Conservation (phyloP, 1,139 yeast species). For the Arxiozyma heterogenica region DNA sequence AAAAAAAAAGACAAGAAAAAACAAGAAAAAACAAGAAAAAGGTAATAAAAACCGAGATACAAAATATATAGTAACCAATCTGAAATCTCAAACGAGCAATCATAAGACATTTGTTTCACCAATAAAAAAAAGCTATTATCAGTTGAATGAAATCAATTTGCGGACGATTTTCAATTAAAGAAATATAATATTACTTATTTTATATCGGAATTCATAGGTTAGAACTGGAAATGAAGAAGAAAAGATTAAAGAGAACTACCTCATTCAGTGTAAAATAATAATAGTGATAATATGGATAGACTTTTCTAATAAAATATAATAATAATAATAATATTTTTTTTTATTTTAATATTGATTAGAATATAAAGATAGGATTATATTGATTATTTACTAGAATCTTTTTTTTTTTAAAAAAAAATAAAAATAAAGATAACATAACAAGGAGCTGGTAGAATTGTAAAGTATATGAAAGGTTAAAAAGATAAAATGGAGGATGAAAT, state of each 20-base stretch:
- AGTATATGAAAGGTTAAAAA: background rate
- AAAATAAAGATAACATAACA: background rate
- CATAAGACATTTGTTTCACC: too few relatives aligned
- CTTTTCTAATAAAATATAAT: background rate
- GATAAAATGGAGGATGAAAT: background rate
- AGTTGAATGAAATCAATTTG: background rate
- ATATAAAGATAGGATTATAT: conserved; percentile 2
- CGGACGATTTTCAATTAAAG: background rate
- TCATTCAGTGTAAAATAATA: background rate
- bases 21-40: too few relatives aligned
- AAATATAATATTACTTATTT: too few relatives aligned
- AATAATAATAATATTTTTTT: background rate
- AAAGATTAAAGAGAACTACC: too few relatives aligned
- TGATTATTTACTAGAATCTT: conserved; percentile 1
- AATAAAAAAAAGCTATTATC: too few relatives aligned
- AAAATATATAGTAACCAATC: too few relatives aligned
- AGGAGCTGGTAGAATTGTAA: background rate
- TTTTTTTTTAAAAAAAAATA: background rate
- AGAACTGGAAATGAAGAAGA: background rate
- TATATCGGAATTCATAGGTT: background rate
- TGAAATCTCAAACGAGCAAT: background rate
- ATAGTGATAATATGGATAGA: background rate
- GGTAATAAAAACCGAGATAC: background rate
- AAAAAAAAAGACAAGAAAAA: too few relatives aligned
- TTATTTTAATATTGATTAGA: conserved; percentile 2